phyloP scores from a whole-genome alignment of 495 filamentous ascomycete species.

The Physcia stellaris region DNA sequence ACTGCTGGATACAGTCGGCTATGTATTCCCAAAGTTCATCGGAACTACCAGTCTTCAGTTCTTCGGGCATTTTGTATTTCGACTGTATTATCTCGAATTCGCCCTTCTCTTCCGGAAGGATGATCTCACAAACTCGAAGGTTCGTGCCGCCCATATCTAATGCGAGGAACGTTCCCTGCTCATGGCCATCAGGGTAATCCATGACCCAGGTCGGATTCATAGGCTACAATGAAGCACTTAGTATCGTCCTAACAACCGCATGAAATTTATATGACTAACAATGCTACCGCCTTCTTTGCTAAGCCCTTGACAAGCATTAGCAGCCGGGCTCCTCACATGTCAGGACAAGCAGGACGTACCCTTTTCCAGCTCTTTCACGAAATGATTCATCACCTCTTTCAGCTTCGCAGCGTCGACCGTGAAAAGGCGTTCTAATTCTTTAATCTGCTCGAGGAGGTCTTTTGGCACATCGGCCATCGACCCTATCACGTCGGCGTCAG shows the following conservation, averaged over 20 bases:
- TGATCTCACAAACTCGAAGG: constrained; percentile 93
- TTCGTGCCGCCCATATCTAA: constrained; percentile 99
- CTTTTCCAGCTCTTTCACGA: constrained; percentile 76
- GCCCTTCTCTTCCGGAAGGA: constrained; percentile 75
- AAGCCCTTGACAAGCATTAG: constrained; percentile 47
- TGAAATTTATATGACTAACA: too few species aligned
- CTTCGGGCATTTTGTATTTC: constrained; percentile 94
- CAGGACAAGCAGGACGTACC: constrained; percentile 48
- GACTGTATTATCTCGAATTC: constrained; percentile 99
- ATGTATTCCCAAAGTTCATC: constrained; percentile 98
- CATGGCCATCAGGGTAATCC: constrained; percentile 77
- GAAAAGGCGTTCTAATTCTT: constrained; percentile 75
- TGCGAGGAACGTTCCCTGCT: constrained; percentile 83
- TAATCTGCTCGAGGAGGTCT: constrained; percentile 71
- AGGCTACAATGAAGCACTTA: constrained; percentile 39
- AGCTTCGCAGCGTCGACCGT: constrained; percentile 64
- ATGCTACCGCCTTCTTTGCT: constrained; percentile 83
- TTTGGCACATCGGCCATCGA: constrained; percentile 74
- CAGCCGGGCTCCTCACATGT: too few species aligned
- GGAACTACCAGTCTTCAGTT: constrained; percentile 76
- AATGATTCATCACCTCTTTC: constrained; percentile 80
- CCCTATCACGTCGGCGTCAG: constrained; percentile 30
- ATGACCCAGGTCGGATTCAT: constrained; percentile 99
- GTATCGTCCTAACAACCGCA: not conserved
- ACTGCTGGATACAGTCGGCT: constrained; percentile 92